Evolutionary conservation across 208 protist species (phyloP).

Genomic region (Leishmania amazonensis): DNA sequence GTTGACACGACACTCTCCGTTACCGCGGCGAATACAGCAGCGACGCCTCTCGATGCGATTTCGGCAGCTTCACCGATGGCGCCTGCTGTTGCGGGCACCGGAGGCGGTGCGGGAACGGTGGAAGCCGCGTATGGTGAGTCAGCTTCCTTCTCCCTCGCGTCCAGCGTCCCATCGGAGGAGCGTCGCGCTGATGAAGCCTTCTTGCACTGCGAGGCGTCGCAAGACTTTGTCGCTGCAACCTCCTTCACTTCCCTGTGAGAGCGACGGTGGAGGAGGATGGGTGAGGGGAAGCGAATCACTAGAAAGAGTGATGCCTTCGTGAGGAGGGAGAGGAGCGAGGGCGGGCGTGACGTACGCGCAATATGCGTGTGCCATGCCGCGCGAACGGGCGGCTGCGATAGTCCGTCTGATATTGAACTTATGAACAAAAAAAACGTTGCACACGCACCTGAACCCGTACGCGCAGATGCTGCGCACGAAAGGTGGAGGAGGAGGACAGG

Average conservation of each 20-base stretch:
- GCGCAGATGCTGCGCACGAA: not conserved
- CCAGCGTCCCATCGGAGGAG: constrained; percentile 1
- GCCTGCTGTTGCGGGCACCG: not conserved
- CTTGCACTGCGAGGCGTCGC: constrained; percentile 17
- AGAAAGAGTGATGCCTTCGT: not conserved
- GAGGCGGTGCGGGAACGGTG: not conserved
- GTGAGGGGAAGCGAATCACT: not conserved
- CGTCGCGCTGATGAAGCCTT: constrained; percentile 18
- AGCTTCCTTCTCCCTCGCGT: not conserved
- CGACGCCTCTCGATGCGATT: not conserved
- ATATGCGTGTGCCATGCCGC: not conserved
- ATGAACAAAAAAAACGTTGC: no score
- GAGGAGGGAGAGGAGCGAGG: not conserved
- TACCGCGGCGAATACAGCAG: no score
- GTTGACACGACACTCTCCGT: not conserved
- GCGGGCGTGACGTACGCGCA: no score
- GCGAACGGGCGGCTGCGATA: not conserved
- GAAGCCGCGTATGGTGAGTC: not conserved
- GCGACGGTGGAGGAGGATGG: not conserved
- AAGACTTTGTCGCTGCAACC: constrained; percentile 14
- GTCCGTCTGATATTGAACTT: not conserved
- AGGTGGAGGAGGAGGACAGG: not conserved
- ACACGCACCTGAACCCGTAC: no score
- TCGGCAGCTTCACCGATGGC: not conserved
- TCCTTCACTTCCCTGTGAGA: constrained; percentile 17